Evolutionary conservation across 768 basidiomycete species (phyloP), one percentile per base, ranked within the genome.

Genomic region (Pleurotus platypus): DNA sequence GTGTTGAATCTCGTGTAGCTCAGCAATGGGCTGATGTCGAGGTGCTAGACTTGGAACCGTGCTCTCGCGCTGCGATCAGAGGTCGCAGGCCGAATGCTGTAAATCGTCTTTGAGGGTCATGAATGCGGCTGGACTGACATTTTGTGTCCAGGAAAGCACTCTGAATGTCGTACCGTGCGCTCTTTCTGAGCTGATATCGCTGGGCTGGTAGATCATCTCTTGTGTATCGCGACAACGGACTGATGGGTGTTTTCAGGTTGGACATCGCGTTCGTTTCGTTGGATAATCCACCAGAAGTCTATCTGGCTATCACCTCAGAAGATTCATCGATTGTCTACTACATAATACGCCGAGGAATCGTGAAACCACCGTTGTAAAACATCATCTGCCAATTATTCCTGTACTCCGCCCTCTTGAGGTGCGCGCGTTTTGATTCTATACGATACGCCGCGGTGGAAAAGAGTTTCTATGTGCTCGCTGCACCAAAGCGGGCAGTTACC

Each of bases 311-410:
- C 56, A 85, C 84, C 43, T 80, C 86, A 0, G 83, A 87, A 48
- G 90, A 92, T 63, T 85, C 90, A 8, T 91, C 90, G 9, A 86
- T 88, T 47, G 90, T 92, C 51, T 92, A 92, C 68, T 92, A 92
- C 71, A 90, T 89, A 63, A 76, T 92, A 58, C 86, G 85, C 65
- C 77, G 79, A 49, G 90, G 89, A 57, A 87, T 92, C 27, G 83
- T 85, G 59, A 92, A 92, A 63, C 90, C 88, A 20, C 75, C 80
- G 9, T 72, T 88, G 46, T 89, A 62, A 71, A 54, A 43, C 9
- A 12, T 4, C 6, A 8, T 24, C 40, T 27, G 5, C 30, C 6
- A 24, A 2, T 20, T 20, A 13, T 54, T 39, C 24, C 39, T 20
- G 27, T 30, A 9, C 9, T 9, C 6, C 27, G 27, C 27, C 27